Percentiles rank a stretch among this genome's conserved stretches.
Conservation (phyloP, 2,329 filamentous ascomycete species). For the Incumbomyces delicatus region DNA sequence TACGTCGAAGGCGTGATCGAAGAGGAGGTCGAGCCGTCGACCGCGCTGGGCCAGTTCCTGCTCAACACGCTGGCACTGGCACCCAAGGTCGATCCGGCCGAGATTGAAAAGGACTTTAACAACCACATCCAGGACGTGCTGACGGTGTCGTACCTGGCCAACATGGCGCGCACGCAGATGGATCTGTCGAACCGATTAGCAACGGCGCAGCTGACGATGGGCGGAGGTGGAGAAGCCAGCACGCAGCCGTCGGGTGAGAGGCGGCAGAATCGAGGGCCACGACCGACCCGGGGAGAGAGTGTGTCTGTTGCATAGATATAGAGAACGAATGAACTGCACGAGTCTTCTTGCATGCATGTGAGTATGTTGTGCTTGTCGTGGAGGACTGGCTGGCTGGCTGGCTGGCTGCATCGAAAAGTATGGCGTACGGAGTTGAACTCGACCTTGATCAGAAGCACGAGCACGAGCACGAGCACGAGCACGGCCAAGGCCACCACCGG, state of each 20-base stretch:
- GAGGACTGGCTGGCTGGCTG: background rate
- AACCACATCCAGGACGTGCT: slow-evolving; percentile 99
- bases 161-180: slow-evolving; percentile 98
- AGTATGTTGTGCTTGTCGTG: no score
- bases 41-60: slow-evolving; percentile 85
- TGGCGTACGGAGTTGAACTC: slow-evolving; percentile 5
- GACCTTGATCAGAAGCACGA: background rate
- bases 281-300: slow-evolving; percentile 19
- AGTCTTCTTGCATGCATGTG: no score
- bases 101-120: slow-evolving; percentile 98
- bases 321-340: background rate
- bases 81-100: slow-evolving; percentile 81
- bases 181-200: slow-evolving; percentile 92
- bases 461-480: background rate
- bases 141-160: slow-evolving; percentile 94
- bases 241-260: slow-evolving; percentile 26
- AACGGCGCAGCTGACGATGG: slow-evolving; percentile 58
- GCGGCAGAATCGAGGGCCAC: slow-evolving; percentile 33
- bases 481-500: background rate
- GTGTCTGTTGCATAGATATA: slow-evolving; percentile 16
- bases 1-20: slow-evolving; percentile 88
- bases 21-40: slow-evolving; percentile 89
- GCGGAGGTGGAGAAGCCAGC: slow-evolving; percentile 28
- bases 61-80: slow-evolving; percentile 88
- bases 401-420: slow-evolving; percentile 2